Evolutionary conservation across 2,329 filamentous ascomycete genomes (phyloP).

Genomic region (Aspergillus oerlinghausenensis): DNA sequence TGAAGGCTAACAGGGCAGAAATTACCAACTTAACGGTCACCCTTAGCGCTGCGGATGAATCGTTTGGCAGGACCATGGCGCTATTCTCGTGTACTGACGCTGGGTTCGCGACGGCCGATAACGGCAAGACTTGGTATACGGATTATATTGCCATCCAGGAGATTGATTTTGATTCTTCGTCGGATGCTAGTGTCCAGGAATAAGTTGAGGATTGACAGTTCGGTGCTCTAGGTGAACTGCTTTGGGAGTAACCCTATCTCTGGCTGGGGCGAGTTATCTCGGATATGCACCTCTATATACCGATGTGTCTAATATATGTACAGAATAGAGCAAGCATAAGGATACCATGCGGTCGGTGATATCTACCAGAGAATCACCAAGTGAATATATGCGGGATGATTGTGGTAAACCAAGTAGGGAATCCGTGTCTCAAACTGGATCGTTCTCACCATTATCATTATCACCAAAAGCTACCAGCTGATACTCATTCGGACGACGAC

Average conservation of each 20-base stretch:
- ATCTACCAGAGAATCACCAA: background rate
- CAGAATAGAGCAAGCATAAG: background rate
- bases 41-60: constrained; percentile 11
- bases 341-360: background rate
- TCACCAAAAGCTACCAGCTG: constrained; percentile 13
- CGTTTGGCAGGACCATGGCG: constrained; percentile 9
- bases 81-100: constrained; percentile 11
- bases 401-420: no score
- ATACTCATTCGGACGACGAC: constrained; percentile 10
- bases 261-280: no score
- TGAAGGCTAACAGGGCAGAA: background rate
- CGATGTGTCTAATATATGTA: background rate
- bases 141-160: no score
- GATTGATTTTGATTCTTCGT: no score
- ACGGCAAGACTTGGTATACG: constrained; percentile 14
- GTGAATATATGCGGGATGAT: background rate
- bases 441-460: background rate
- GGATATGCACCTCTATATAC: background rate
- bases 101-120: constrained; percentile 11
- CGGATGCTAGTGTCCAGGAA: no score
- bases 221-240: no score
- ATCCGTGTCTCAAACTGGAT: background rate
- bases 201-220: no score
- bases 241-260: no score
- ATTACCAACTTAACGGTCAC: constrained; percentile 16